phyloP scores from a whole-genome alignment of 164 flowering plant genomes.

The Vitis labrusca region DNA sequence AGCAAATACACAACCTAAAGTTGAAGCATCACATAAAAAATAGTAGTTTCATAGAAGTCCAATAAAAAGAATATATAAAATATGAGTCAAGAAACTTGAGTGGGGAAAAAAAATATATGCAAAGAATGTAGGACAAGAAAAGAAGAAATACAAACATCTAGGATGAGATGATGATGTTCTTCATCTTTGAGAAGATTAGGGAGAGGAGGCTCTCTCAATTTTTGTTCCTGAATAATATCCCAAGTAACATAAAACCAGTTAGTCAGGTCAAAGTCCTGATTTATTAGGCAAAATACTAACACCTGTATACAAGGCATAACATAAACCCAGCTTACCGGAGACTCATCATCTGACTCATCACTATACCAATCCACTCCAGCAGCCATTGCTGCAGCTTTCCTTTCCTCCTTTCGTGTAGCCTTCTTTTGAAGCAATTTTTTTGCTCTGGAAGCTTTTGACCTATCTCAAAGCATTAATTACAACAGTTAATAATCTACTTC shows the following conservation, averaged over 20 bases:
- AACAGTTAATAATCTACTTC: too few relatives aligned
- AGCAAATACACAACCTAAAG: not conserved
- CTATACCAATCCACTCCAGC: slow-evolving; percentile 75
- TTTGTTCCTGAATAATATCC: slow-evolving; percentile 29
- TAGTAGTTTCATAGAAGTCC: too few relatives aligned
- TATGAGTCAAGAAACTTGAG: not conserved
- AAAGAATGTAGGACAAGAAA: slow-evolving; percentile 4
- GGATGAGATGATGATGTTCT: slow-evolving; percentile 52
- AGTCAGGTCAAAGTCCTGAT: not conserved
- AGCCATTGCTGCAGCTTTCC: slow-evolving; percentile 65
- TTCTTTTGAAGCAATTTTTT: slow-evolving; percentile 55
- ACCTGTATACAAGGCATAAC: not conserved
- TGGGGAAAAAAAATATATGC: not conserved
- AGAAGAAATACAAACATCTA: slow-evolving; percentile 51
- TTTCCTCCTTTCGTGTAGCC: slow-evolving; percentile 52
- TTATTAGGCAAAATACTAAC: not conserved
- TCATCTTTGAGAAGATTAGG: slow-evolving; percentile 71
- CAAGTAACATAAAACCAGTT: slow-evolving; percentile 11
- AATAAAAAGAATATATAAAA: not conserved
- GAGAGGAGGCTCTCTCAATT: slow-evolving; percentile 52
- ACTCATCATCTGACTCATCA: slow-evolving; percentile 75
- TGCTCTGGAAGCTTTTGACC: slow-evolving; percentile 75
- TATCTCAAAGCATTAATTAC: slow-evolving; percentile 3
- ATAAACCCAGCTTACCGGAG: slow-evolving; percentile 31
- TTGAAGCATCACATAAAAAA: not conserved